Evolutionary conservation across 2,329 filamentous ascomycete genomes (phyloP), one percentile per base, ranked within the genome.

Genomic region (Clonostachys sp.): DNA sequence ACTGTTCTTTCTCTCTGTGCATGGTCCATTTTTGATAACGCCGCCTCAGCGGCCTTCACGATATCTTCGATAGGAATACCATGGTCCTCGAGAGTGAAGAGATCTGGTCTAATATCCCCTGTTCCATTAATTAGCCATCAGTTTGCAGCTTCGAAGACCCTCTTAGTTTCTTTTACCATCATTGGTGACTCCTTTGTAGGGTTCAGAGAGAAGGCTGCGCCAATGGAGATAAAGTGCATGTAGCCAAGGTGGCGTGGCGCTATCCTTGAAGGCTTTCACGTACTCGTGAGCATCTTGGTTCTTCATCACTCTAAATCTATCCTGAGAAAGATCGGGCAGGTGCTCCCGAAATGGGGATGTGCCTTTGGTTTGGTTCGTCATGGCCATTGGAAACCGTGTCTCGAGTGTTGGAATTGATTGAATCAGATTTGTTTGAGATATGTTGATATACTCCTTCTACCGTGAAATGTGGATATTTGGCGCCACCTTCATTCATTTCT

Each of bases 101-200:
- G 66, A 7, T 67, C 73, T 0, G 71, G 68, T 16, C 67, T 72
- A 1, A 86, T 68, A 6, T 56, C 68, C 17, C 78, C 77, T 81
- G 47, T 10, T 2, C 12, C 3, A 3, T 13, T 5, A 54, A 54
- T 40, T 17, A 50, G 43, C 5, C 8, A 34, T 10, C 30, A 20
- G 12, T 41, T n/a, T 18, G 20, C 5, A 16, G 10, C n/a, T 5
- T 14, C 13, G 33, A 17, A 6, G 2, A 13, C 8, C 12, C n/a
- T 20, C 17, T 18, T 5, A 12, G 6, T 38, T 36, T 24, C 20
- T 53, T 65, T 30, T 65, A 75, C 86, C 87, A 53, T 90, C 83
- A 12, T 65, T 81, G 0, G 87, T 89, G 17, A 91, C 71, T 20
- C 87, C 87, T 57, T 78, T 82, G 61, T 81, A 90, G 0, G 87